These are phyloP conservation scores for Pseudoneurospora amorphoporcata DNA, from an alignment of 495 filamentous ascomycete genomes.

Conservation along the genomic window DNA sequence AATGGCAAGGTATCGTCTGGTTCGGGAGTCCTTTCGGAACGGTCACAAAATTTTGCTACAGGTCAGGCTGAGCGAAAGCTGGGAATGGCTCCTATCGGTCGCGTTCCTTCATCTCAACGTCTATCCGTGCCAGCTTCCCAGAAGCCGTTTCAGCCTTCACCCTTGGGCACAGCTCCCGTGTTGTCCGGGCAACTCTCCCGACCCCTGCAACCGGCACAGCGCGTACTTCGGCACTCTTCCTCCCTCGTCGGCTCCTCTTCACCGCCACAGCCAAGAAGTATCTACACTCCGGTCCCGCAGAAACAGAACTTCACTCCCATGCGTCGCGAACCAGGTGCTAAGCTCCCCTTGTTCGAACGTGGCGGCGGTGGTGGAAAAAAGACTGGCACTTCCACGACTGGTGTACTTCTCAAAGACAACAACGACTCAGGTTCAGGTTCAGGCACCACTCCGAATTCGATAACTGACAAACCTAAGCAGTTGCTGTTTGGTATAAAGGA, in stretches of 20 bases:
- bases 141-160: background rate
- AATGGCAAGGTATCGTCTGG: background rate
- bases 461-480: background rate
- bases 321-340: constrained; percentile 19
- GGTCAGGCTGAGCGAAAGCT: background rate
- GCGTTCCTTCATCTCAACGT: background rate
- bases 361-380: background rate
- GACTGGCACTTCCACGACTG: background rate
- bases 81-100: background rate
- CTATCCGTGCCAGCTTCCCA: background rate
- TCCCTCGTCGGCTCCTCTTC: background rate
- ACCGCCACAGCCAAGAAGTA: background rate
- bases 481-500: constrained; percentile 11
- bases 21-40: background rate
- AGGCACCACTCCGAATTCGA: background rate
- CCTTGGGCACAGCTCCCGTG: background rate
- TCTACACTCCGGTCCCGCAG: constrained; percentile 24
- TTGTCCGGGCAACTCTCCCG: background rate
- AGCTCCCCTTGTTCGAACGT: constrained; percentile 23
- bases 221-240: background rate
- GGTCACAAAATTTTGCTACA: background rate
- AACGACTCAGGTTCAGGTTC: background rate
- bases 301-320: constrained; percentile 43
- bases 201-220: background rate
- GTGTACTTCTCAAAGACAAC: background rate